Base-by-base conservation (phyloP, 169 alveolate genomes). In the Cryptosporidium canis region DNA sequence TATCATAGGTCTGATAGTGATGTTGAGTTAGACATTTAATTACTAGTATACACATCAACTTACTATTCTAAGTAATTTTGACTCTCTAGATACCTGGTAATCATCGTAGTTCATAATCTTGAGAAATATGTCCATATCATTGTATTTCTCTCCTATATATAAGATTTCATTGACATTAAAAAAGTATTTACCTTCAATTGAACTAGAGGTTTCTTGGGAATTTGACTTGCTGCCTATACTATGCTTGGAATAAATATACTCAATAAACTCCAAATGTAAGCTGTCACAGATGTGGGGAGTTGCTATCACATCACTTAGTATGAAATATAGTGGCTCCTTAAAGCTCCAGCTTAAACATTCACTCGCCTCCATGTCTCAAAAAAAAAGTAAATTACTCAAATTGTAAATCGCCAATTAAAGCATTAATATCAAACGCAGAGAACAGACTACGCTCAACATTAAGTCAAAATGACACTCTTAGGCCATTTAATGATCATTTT, bases 101-200 rank as follows among this genome's bases (percentile, higher is more conserved):
- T 51, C 33, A n/a, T 21, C 35, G n/a, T 7, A 51, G 9, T 18
- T 18, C 24, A 21, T 51, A 3, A 51, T 16, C 24, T 51, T 51
- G 24, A 70, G 18, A 3, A 47, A 48, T 2, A 70, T 48, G n/a
- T 70, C 35, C 0, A 16, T 14, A 48, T 70, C 29, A 0, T 5
- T 16, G 33, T 8, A 70, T 55, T 51, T 70, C 33, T 70, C 84
- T 3, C 67, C 45, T 14, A 70, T 70, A 33, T 48, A 51, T 14
- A 70, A 5, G 8, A 70, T 27, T 58, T 70, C 84, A 70, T 70
- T 47, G 29, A 70, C 6, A 31, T 70, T 55, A 18, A 24, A 70
- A 27, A 16, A 8, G 16, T 67, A 67, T 11, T 67, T 37, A 37
- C 4, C n/a, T 3, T 7, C 24, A 14, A 51, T 51, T 51, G n/a